Conservation (phyloP, 2,329 filamentous ascomycete species). For the Immersiporthe knoxdaviesiana region DNA sequence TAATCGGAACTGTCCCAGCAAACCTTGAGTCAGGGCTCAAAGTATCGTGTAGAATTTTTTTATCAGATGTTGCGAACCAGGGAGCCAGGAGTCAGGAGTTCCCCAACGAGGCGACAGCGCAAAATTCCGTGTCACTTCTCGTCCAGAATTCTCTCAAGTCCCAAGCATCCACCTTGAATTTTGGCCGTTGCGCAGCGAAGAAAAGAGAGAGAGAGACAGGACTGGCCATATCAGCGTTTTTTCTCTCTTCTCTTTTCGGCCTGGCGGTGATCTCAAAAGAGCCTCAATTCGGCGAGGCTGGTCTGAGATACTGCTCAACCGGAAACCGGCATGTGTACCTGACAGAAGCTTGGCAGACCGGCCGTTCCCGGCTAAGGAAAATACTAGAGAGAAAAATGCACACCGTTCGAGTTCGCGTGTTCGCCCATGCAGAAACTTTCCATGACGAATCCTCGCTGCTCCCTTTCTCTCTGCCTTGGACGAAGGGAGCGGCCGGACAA, state of each 20-base stretch:
- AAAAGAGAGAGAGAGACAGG: background rate
- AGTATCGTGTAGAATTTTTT: background rate
- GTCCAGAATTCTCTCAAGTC: slow-evolving; percentile 2
- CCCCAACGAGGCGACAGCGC: background rate
- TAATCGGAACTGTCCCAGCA: background rate
- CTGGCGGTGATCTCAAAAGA: background rate
- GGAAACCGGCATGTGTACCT: slow-evolving; percentile 4
- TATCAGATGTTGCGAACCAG: background rate
- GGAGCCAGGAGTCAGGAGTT: background rate
- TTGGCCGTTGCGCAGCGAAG: slow-evolving; percentile 6
- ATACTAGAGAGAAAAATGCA: background rate
- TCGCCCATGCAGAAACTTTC: background rate
- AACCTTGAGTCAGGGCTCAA: slow-evolving; percentile 16
- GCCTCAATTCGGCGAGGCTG: background rate
- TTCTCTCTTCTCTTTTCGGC: background rate
- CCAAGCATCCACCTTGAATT: background rate
- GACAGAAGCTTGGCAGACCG: slow-evolving; percentile 8
- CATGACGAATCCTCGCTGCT: background rate
- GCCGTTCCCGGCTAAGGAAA: background rate
- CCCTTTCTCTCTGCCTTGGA: background rate
- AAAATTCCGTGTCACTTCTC: background rate
- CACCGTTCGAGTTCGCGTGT: background rate
- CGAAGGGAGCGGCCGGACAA: background rate
- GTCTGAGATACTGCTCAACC: background rate
- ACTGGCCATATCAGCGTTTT: slow-evolving; percentile 2